Evolutionary conservation across 371 early-diverging fungal genomes (phyloP).

Genomic region (Mucor circinelloides): DNA sequence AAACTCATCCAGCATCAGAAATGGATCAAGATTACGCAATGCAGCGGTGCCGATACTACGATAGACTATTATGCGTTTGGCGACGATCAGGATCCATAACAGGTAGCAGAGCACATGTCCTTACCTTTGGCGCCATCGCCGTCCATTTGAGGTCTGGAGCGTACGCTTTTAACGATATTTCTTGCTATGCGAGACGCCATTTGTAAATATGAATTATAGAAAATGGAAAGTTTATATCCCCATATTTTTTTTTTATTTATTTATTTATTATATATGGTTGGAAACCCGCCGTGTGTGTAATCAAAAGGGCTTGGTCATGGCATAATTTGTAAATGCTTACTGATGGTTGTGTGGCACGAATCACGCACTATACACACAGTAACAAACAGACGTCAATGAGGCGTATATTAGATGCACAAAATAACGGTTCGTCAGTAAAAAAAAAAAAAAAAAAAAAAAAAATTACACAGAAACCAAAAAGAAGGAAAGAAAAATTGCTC

Average conservation of each 20-base stretch:
- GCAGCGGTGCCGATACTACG: slow-evolving; percentile 71
- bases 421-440: background rate
- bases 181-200: slow-evolving; percentile 12
- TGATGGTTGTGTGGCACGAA: background rate
- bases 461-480: background rate
- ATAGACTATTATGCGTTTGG: too few species aligned
- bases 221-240: background rate
- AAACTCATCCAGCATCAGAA: slow-evolving; percentile 84
- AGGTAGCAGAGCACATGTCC: background rate
- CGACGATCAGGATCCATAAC: too few species aligned
- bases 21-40: slow-evolving; percentile 79
- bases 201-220: slow-evolving; percentile 41
- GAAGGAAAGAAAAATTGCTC: background rate
- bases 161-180: slow-evolving; percentile 14
- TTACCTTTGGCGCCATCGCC: slow-evolving; percentile 22
- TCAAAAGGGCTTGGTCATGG: background rate
- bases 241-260: background rate
- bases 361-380: background rate
- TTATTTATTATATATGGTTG: background rate
- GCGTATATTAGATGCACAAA: background rate
- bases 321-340: background rate
- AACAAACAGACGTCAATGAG: background rate
- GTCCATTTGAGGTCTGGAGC: slow-evolving; percentile 19
- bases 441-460: background rate
- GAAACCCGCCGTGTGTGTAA: background rate